These are phyloP conservation scores for Singerocomus rubriflavus DNA, from an alignment of 1,284 basidiomycete genomes.

Conservation along the genomic window DNA sequence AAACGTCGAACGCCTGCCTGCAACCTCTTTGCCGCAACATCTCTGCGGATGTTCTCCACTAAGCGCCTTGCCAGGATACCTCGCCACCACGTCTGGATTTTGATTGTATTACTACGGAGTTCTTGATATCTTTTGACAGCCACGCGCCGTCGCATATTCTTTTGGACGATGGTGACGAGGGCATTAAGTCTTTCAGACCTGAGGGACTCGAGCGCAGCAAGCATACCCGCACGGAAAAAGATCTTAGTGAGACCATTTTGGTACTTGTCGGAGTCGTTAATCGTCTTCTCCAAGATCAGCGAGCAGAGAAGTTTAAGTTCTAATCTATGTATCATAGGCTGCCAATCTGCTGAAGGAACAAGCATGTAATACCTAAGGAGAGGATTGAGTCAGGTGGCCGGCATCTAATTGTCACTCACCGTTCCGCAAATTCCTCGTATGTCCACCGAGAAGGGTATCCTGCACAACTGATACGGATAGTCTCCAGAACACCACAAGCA, in stretches of 20 bases:
- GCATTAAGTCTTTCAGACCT: conserved; percentile 86
- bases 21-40: conserved; percentile 74
- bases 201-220: conserved; percentile 92
- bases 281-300: conserved; percentile 81
- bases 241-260: conserved; percentile 98
- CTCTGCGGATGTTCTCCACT: conserved; percentile 69
- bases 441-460: conserved; percentile 99
- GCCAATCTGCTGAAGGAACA: conserved; percentile 84
- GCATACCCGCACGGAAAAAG: conserved; percentile 99
- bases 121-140: conserved; percentile 79
- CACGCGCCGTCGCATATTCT: conserved; percentile 89
- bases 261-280: conserved; percentile 94
- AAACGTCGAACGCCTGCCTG: conserved; percentile 75
- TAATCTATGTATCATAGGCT: conserved; percentile 74
- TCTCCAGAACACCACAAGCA: conserved; percentile 98
- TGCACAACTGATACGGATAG: conserved; percentile 97
- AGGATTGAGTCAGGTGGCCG: conserved; percentile 14
- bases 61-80: conserved; percentile 74
- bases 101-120: conserved; percentile 74
- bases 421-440: conserved; percentile 98
- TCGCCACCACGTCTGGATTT: conserved; percentile 94
- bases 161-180: conserved; percentile 94
- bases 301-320: conserved; percentile 84
- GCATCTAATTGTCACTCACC: conserved; percentile 50
- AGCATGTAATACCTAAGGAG: conserved; percentile 90